Conservation (phyloP, 805 yeast species). For the Saccharomycopsis capsularis region DNA sequence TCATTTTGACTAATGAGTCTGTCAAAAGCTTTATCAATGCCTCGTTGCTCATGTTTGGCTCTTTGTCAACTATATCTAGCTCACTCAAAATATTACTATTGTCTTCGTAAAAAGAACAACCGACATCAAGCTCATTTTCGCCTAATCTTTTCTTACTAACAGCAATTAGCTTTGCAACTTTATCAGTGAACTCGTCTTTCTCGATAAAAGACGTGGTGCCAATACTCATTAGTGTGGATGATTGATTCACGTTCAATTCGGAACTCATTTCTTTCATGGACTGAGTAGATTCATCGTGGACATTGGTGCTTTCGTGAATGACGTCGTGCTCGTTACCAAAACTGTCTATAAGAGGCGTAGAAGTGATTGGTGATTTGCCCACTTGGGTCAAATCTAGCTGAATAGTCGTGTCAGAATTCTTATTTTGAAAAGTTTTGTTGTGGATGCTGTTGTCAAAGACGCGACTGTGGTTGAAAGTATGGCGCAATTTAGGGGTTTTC, state of each 20-base stretch:
- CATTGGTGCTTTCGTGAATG: neutral
- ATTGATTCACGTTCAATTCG: neutral
- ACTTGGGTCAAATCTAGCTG: slow-evolving; percentile 17
- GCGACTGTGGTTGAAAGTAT: neutral
- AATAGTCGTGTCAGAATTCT: slow-evolving; percentile 16
- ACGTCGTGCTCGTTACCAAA: neutral
- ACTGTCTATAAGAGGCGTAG: slow-evolving; percentile 10
- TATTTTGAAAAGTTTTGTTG: neutral
- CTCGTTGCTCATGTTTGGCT: neutral
- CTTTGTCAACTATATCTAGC: neutral
- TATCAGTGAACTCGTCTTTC: slow-evolving; percentile 7
- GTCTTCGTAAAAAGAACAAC: neutral
- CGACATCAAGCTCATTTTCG: neutral
- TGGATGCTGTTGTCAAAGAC: neutral
- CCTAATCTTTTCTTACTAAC: slow-evolving; percentile 4
- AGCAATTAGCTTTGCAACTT: slow-evolving; percentile 5
- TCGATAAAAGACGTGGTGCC: slow-evolving; percentile 3
- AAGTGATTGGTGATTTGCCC: slow-evolving; percentile 14
- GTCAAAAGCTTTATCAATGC: slow-evolving; percentile 9
- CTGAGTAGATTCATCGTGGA: neutral
- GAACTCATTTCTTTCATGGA: neutral
- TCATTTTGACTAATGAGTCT: slow-evolving; percentile 10
- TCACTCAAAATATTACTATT: neutral
- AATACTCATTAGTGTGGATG: neutral
- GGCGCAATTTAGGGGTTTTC: slow-evolving; percentile 3